phyloP scores from a whole-genome alignment of 768 basidiomycete genomes.

The Leccinum boreale region DNA sequence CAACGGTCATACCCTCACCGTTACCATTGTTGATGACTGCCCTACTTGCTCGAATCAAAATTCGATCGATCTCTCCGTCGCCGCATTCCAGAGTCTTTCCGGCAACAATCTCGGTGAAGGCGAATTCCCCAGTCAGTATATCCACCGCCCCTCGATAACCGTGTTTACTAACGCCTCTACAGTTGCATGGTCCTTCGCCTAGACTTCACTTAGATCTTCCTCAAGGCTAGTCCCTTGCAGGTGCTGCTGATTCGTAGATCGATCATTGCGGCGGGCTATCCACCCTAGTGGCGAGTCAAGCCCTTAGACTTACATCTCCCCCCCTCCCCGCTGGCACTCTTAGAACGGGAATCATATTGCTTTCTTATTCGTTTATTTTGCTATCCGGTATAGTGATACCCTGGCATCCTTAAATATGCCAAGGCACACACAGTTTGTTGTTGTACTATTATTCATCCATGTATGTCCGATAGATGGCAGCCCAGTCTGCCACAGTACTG shows the following conservation, averaged over 20 bases:
- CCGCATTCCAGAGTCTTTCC: slow-evolving; percentile 62
- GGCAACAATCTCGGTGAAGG: slow-evolving; percentile 40
- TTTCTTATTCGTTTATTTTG: slow-evolving; percentile 1
- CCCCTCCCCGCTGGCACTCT: neutral
- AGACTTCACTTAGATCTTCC: slow-evolving; percentile 5
- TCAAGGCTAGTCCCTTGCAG: slow-evolving; percentile 21
- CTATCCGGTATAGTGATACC: slow-evolving; percentile 17
- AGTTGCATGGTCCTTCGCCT: slow-evolving; percentile 32
- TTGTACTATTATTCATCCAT: neutral
- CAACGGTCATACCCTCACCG: slow-evolving; percentile 48
- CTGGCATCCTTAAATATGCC: slow-evolving; percentile 1
- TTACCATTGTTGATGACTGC: slow-evolving; percentile 75
- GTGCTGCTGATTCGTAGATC: slow-evolving; percentile 19
- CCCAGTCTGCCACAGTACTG: slow-evolving; percentile 1
- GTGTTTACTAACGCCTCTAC: neutral
- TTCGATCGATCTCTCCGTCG: slow-evolving; percentile 73
- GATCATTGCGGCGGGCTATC: slow-evolving; percentile 19
- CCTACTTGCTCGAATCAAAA: slow-evolving; percentile 66
- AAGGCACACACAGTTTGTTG: slow-evolving; percentile 3
- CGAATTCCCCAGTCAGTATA: slow-evolving; percentile 51
- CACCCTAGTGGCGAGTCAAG: slow-evolving; percentile 42
- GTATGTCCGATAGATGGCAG: slow-evolving; percentile 1
- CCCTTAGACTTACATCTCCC: slow-evolving; percentile 10
- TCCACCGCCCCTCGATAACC: neutral
- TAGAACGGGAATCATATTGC: neutral